phyloP scores from a whole-genome alignment of 345 rosid species.

The Pistacia vera region DNA sequence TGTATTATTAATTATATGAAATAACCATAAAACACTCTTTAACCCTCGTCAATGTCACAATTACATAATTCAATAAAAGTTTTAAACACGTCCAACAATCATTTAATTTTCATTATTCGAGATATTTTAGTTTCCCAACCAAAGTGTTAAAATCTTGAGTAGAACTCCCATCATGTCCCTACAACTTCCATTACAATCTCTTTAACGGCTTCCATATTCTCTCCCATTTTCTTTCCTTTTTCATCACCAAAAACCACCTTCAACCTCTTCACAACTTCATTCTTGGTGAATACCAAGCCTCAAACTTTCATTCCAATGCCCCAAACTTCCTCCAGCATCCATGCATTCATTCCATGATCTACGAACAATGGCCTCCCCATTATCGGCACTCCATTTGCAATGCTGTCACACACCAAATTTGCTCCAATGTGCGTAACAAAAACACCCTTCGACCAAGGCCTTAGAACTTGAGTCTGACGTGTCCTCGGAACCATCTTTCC shows the following conservation, averaged over 20 bases:
- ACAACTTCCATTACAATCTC: slow-evolving; percentile 33
- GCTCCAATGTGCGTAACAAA: no score
- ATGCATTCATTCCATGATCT: slow-evolving; percentile 48
- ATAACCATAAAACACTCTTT: no score
- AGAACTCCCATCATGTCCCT: slow-evolving; percentile 29
- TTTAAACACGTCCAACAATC: no score
- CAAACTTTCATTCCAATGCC: slow-evolving; percentile 46
- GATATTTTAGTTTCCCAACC: slow-evolving; percentile 1
- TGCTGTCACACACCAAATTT: slow-evolving; percentile 54
- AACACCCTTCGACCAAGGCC: slow-evolving; percentile 15
- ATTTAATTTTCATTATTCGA: no score
- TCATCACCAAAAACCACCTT: slow-evolving; percentile 34
- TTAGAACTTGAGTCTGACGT: slow-evolving; percentile 52
- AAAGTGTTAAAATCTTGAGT: slow-evolving; percentile 25
- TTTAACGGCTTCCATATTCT: slow-evolving; percentile 1
- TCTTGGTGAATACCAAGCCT: slow-evolving; percentile 34
- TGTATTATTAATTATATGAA: no score
- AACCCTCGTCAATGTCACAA: no score
- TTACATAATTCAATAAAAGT: no score
- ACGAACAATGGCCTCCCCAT: slow-evolving; percentile 61
- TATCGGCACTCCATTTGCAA: slow-evolving; percentile 57
- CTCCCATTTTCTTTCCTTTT: slow-evolving; percentile 42
- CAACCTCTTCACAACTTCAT: slow-evolving; percentile 37
- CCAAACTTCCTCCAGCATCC: slow-evolving; percentile 58
- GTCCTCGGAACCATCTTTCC: slow-evolving; percentile 62